These are phyloP conservation scores for Orbilia oligospora DNA, from an alignment of 2,329 filamentous ascomycete species.

Conservation along the genomic window DNA sequence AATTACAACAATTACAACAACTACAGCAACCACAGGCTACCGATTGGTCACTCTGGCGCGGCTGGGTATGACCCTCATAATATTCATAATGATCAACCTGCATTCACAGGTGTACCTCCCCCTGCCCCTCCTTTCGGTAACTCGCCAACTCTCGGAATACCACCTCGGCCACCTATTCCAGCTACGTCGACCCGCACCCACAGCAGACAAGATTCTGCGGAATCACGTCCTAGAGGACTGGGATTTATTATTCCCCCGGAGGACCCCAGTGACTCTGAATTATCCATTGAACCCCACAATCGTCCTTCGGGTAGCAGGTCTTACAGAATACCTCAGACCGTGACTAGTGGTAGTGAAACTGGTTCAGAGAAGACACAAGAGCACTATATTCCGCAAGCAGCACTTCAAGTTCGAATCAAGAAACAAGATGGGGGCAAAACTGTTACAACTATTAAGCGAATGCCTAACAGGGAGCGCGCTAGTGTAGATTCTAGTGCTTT, in stretches of 20 bases:
- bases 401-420: conserved; percentile 56
- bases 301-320: conserved; percentile 52
- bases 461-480: conserved; percentile 47
- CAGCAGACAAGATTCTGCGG: conserved; percentile 44
- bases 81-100: conserved; percentile 50
- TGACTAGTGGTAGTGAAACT: conserved; percentile 53
- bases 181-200: conserved; percentile 39
- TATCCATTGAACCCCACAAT: conserved; percentile 47
- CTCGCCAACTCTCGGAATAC: conserved; percentile 28
- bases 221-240: conserved; percentile 27
- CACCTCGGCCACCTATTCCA: conserved; percentile 42
- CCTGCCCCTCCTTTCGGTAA: conserved; percentile 17
- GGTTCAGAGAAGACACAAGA: conserved; percentile 35
- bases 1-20: conserved; percentile 11
- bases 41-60: conserved; percentile 26
- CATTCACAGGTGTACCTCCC: conserved; percentile 17
- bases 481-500: conserved; percentile 36
- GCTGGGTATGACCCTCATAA: conserved; percentile 44
- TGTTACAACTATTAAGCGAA: conserved; percentile 58
- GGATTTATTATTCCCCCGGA: conserved; percentile 41
- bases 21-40: conserved; percentile 52
- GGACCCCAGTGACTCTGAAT: conserved; percentile 51
- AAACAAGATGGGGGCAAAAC: conserved; percentile 58
- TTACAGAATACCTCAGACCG: conserved; percentile 51
- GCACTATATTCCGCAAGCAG: conserved; percentile 48